These are phyloP conservation scores for Candida sanyiensis DNA, from an alignment of 805 yeast species.

Conservation along the genomic window DNA sequence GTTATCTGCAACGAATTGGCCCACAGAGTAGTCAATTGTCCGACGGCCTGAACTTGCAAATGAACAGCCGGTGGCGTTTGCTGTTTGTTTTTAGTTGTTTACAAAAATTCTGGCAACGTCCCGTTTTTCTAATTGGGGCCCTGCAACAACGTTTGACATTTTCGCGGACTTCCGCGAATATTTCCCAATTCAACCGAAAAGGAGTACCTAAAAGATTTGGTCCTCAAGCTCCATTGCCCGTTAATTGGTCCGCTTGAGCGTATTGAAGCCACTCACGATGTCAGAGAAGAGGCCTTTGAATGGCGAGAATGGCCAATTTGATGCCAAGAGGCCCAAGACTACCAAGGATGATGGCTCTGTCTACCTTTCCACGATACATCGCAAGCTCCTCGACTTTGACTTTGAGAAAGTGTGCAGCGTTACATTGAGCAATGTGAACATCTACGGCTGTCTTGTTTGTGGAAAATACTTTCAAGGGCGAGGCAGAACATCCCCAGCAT, in stretches of 20 bases:
- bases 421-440: slow-evolving; percentile 52
- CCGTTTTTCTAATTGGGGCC: too few relatives aligned
- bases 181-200: neutral
- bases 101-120: too few relatives aligned
- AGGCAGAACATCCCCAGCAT: slow-evolving; percentile 57
- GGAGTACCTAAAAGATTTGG: too few relatives aligned
- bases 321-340: neutral
- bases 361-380: slow-evolving; percentile 28
- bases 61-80: neutral
- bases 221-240: too few relatives aligned
- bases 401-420: slow-evolving; percentile 61
- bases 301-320: neutral
- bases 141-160: too few relatives aligned
- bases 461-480: slow-evolving; percentile 73
- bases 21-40: neutral
- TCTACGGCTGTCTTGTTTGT: slow-evolving; percentile 69
- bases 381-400: slow-evolving; percentile 53
- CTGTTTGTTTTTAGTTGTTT: neutral
- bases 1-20: neutral
- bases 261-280: too few relatives aligned
- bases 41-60: neutral
- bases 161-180: neutral
- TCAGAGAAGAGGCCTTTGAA: neutral
- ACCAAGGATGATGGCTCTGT: slow-evolving; percentile 1
- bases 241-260: too few relatives aligned